phyloP scores from a whole-genome alignment of 441 rosid genomes.

The Syzygium malaccense region DNA sequence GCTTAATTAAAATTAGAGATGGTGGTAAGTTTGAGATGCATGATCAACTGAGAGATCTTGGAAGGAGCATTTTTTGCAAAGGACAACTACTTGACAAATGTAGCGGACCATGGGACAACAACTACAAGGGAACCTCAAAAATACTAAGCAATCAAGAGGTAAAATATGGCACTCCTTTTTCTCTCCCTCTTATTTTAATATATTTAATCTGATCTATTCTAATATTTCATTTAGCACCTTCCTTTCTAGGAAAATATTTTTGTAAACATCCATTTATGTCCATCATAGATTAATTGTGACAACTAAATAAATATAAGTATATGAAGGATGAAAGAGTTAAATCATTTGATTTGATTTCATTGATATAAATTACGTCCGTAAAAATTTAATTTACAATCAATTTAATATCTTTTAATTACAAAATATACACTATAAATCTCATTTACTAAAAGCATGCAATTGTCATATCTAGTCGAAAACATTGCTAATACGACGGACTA shows the following conservation, averaged over 20 bases:
- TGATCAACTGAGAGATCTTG: background rate
- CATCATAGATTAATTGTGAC: background rate
- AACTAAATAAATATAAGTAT: background rate
- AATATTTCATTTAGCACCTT: background rate
- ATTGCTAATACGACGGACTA: too few species aligned
- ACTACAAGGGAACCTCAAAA: background rate
- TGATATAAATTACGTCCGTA: accelerated
- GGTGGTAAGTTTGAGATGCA: accelerated
- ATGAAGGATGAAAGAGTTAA: background rate
- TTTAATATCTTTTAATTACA: too few species aligned
- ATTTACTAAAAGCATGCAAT: too few species aligned
- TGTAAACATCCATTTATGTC: background rate
- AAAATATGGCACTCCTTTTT: too few species aligned
- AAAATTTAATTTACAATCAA: too few species aligned
- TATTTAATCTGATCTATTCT: too few species aligned
- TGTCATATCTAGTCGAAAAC: too few species aligned
- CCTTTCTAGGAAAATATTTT: background rate
- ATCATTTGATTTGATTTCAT: background rate
- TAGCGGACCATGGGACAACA: accelerated
- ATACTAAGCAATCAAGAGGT: too few species aligned
- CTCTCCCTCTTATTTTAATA: too few species aligned
- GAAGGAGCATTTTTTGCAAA: background rate
- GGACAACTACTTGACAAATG: accelerated
- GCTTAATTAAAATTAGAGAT: background rate
- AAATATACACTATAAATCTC: too few species aligned